Evolutionary conservation across 768 basidiomycete genomes (phyloP).

Genomic region (Filobasidium floriforme): DNA sequence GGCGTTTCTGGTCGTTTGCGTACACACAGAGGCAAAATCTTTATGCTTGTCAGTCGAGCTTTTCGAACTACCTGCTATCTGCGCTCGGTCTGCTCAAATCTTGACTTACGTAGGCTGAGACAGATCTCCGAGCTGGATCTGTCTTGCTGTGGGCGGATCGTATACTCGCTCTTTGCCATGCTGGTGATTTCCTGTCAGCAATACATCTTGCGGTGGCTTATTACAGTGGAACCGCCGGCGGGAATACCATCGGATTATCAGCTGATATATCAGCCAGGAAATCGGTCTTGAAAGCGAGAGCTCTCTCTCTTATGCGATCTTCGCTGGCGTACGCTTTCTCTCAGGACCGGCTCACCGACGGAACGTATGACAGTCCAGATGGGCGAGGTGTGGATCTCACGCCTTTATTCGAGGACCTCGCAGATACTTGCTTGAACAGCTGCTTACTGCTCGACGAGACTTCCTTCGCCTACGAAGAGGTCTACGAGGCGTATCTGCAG

Average conservation of each 20-base stretch:
- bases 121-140: slow-evolving; percentile 64
- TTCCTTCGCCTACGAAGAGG: slow-evolving; percentile 71
- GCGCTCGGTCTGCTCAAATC: background rate
- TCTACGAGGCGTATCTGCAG: slow-evolving; percentile 82
- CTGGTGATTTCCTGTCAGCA: slow-evolving; percentile 80
- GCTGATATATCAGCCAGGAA: slow-evolving; percentile 56
- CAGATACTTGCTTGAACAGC: slow-evolving; percentile 53
- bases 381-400: slow-evolving; percentile 89
- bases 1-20: slow-evolving; percentile 50
- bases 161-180: slow-evolving; percentile 70
- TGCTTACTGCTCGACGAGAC: slow-evolving; percentile 28
- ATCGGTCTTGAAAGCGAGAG: slow-evolving; percentile 62
- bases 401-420: slow-evolving; percentile 77
- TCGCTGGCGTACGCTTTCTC: slow-evolving; percentile 87
- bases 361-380: slow-evolving; percentile 70
- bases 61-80: background rate
- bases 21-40: slow-evolving; percentile 82
- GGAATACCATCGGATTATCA: slow-evolving; percentile 80
- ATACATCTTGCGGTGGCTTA: slow-evolving; percentile 78
- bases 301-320: slow-evolving; percentile 75
- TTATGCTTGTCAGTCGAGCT: slow-evolving; percentile 59
- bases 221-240: slow-evolving; percentile 64
- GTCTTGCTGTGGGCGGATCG: slow-evolving; percentile 92
- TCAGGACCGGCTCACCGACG: slow-evolving; percentile 85
- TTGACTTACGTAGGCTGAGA: slow-evolving; percentile 5